Percentiles rank a stretch among this genome's conserved stretches.
These are phyloP conservation scores for Jatropha curcas DNA, from an alignment of 345 rosid genomes.

Conservation along the genomic window DNA sequence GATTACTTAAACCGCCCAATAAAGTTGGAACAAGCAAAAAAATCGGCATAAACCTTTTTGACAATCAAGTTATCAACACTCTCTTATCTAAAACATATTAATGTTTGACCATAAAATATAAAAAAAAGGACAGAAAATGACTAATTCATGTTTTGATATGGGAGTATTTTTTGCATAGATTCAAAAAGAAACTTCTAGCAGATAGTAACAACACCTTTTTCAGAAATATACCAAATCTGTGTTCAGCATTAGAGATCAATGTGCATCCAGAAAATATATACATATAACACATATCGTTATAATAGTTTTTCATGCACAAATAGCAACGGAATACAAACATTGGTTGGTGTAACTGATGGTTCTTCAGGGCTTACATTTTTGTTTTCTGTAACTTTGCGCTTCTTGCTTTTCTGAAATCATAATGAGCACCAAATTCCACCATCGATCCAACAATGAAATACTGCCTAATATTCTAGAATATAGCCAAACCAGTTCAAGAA, in stretches of 20 bases:
- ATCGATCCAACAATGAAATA: conserved; percentile 5
- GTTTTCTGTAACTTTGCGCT: conserved; percentile 50
- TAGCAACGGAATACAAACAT: conserved; percentile 49
- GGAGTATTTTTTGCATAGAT: too few relatives aligned
- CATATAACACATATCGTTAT: background rate
- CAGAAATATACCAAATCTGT: background rate
- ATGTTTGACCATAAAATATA: too few relatives aligned
- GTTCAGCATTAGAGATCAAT: background rate
- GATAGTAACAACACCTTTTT: too few relatives aligned
- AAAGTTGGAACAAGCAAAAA: too few relatives aligned
- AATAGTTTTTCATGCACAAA: too few relatives aligned
- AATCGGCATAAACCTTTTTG: too few relatives aligned
- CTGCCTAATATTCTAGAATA: background rate
- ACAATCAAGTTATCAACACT: too few relatives aligned
- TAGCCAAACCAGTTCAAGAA: conserved; percentile 8
- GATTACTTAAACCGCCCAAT: too few relatives aligned
- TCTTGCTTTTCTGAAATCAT: conserved; percentile 69
- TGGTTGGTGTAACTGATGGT: conserved; percentile 52
- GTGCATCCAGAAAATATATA: background rate
- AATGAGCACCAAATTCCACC: conserved; percentile 21
- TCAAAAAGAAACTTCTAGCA: too few relatives aligned
- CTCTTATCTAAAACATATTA: too few relatives aligned
- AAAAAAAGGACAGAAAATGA: too few relatives aligned
- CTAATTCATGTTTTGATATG: too few relatives aligned
- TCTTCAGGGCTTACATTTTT: conserved; percentile 52